Evolutionary conservation across 352 stramenopile genomes (phyloP), one percentile per base, ranked within the genome.

Genomic region (Globisporangium paroecandrum): DNA sequence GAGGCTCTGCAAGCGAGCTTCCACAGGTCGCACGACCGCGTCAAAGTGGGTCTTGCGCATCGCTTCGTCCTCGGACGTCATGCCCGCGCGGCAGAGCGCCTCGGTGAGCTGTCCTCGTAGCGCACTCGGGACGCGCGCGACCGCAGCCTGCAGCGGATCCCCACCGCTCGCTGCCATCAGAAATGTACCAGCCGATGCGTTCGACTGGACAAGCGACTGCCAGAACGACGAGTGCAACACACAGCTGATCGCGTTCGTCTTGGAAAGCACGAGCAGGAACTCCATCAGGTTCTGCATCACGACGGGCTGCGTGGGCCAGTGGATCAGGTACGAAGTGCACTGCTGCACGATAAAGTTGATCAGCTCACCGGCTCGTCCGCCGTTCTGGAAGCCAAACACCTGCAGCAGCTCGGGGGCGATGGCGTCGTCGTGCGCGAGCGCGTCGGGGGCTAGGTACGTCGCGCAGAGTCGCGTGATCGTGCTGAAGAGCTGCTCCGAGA

Each of bases 211-310:
- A 18, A 95, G 77, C 18, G 83, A 76, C 64, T 90, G 81, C 83
- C 87, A 95, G 66, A 86, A 82, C 15, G 79, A 69, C 1, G 77
- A 77, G 43, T 73, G 67, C 22, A 95, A 41, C 6, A 93, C 77
- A 9, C 68, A 73, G 60, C 72, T 77, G 47, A 93, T 93, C 20
- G 77, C 84, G 65, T 75, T 74, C 22, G 81, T 89, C 58, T 87
- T 90, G 1, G 84, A 84, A 3, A 94, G 68, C 51, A 88, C 69
- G 32, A 95, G 64, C 29, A 95, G 66, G 27, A 90, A 89, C 51
- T 93, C 77, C 57, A 95, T 89, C 4, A 93, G 69, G 38, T 96
- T 85, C 68, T 94, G 74, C 78, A 94, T 93, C 55, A 96, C 85
- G 3, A 93, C 71, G 0, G 88, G 87, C 32, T 96, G 85, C 1